Percentiles rank a stretch among this genome's conserved stretches.
phyloP scores from a whole-genome alignment of 306 rosid genomes.

The Mimosa pudica region DNA sequence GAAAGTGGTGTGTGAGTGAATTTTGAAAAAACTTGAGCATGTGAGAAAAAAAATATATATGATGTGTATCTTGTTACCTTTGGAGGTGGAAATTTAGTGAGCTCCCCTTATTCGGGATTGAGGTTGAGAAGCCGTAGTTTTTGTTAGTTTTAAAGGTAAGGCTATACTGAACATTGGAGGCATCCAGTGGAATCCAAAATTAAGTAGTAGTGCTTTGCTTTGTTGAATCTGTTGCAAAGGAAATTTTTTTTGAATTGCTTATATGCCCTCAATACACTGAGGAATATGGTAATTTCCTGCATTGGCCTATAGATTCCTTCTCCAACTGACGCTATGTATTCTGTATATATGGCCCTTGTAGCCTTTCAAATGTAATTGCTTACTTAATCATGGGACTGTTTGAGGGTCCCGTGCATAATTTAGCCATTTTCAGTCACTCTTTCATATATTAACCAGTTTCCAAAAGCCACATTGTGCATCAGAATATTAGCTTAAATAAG shows the following conservation, averaged over 20 bases:
- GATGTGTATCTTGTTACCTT: neutral
- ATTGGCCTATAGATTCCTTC: neutral
- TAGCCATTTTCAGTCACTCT: neutral
- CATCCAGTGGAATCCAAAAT: neutral
- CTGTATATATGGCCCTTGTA: neutral
- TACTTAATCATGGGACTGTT: neutral
- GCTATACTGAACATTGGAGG: neutral
- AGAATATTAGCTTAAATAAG: neutral
- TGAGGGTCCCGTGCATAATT: too few relatives aligned
- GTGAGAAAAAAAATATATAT: neutral
- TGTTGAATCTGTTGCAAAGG: too few relatives aligned
- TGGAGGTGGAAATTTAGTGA: constrained; percentile 9
- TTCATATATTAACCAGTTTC: too few relatives aligned
- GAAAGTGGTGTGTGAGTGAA: constrained; percentile 7
- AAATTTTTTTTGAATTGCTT: too few relatives aligned
- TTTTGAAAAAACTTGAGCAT: neutral
- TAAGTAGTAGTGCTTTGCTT: neutral
- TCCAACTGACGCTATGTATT: neutral
- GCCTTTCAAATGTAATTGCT: neutral
- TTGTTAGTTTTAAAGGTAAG: constrained; percentile 1
- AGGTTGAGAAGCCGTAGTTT: constrained; percentile 12
- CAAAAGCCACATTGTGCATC: neutral
- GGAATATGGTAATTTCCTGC: neutral
- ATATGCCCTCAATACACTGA: too few relatives aligned
- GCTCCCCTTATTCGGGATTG: neutral